Evolutionary conservation across 345 rosid genomes (phyloP).

Genomic region (Brassica incana): DNA sequence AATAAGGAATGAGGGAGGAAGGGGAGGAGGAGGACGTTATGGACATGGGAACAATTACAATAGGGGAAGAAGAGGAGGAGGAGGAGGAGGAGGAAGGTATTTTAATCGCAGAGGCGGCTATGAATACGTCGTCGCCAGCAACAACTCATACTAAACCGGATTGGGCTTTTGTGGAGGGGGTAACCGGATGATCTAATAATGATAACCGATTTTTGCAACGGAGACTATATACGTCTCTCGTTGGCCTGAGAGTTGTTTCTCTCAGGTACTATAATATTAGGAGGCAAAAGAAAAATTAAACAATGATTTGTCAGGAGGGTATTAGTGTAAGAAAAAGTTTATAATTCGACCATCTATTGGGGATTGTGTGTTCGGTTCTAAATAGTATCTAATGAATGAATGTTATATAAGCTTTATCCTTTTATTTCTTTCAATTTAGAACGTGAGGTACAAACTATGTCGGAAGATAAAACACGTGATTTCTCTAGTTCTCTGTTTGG

Average conservation of each 20-base stretch:
- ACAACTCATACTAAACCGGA: slow-evolving; percentile 32
- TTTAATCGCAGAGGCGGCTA: slow-evolving; percentile 17
- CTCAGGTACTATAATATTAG: slow-evolving; percentile 2
- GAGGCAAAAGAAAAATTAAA: background rate
- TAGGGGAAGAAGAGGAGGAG: slow-evolving; percentile 1
- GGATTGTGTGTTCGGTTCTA: background rate
- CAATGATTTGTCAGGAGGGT: background rate
- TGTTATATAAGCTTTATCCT: background rate
- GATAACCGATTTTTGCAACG: slow-evolving; percentile 1
- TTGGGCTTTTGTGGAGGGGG: background rate
- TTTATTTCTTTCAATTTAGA: background rate
- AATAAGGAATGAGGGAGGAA: background rate
- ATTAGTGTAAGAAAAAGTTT: background rate
- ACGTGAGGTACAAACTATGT: background rate
- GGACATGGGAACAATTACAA: slow-evolving; percentile 22
- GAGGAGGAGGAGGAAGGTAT: slow-evolving; percentile 20
- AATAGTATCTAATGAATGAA: background rate
- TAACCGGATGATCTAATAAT: slow-evolving; percentile 8
- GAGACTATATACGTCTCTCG: slow-evolving; percentile 5
- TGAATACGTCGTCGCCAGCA: slow-evolving; percentile 3
- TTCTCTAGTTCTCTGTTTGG: background rate
- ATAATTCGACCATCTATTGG: background rate
- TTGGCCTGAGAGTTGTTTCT: background rate
- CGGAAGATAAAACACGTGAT: background rate
- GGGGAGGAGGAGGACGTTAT: slow-evolving; percentile 15